phyloP scores from a whole-genome alignment of 1,284 basidiomycete species.

The Golubevia pallescens region DNA sequence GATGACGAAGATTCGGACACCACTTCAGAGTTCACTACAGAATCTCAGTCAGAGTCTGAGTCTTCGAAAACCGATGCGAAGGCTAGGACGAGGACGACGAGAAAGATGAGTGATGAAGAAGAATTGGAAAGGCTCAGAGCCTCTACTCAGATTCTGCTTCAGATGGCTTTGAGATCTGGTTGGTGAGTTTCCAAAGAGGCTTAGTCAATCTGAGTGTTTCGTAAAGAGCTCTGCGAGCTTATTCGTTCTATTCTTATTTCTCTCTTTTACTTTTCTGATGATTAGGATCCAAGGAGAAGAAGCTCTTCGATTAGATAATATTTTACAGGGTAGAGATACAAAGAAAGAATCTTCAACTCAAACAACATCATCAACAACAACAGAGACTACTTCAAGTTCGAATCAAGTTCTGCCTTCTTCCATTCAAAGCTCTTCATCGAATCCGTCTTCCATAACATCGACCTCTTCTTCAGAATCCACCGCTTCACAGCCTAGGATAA shows the following conservation, averaged over 20 bases:
- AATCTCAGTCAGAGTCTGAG: background rate
- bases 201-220: no score
- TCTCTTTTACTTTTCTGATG: no score
- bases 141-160: constrained; percentile 37
- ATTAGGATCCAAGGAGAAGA: constrained; percentile 39
- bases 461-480: no score
- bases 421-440: no score
- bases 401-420: no score
- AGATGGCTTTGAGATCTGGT: constrained; percentile 31
- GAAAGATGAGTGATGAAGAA: constrained; percentile 9
- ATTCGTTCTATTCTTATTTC: no score
- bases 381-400: no score
- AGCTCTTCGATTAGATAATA: constrained; percentile 30
- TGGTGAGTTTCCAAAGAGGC: no score
- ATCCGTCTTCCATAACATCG: no score
- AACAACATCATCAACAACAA: no score
- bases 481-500: background rate
- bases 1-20: background rate
- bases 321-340: constrained; percentile 12
- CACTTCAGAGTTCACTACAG: background rate
- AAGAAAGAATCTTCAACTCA: no score
- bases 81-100: background rate
- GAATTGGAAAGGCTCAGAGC: constrained; percentile 31
- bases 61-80: background rate
- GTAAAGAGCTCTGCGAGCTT: no score